Conservation (phyloP, 1,139 yeast species). For the Lizanozyma gosingica region DNA sequence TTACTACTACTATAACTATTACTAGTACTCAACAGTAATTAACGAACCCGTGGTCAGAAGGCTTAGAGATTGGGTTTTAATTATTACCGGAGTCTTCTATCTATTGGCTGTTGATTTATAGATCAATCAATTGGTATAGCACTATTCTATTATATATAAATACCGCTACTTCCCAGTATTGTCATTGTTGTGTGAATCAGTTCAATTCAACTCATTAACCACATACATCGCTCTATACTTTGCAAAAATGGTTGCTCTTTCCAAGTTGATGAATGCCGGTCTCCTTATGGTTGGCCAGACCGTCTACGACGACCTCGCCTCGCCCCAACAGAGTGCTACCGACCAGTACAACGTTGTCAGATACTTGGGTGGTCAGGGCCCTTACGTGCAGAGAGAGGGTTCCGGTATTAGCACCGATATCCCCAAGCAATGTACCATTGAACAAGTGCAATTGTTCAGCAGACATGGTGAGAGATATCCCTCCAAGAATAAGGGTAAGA, state of each 20-base stretch:
- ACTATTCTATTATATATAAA: too few relatives aligned
- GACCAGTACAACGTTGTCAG: conserved; percentile 22
- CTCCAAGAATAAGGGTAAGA: conserved; percentile 9
- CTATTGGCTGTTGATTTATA: too few relatives aligned
- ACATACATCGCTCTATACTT: too few relatives aligned
- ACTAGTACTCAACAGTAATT: too few relatives aligned
- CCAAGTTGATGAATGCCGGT: not conserved
- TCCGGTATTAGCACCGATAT: conserved; percentile 35
- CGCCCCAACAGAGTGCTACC: not conserved
- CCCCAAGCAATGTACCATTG: conserved; percentile 47
- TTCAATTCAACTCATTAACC: too few relatives aligned
- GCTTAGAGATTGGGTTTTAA: too few relatives aligned
- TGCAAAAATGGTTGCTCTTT: not conserved
- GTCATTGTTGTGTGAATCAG: too few relatives aligned
- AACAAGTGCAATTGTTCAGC: conserved; percentile 54
- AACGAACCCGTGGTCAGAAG: too few relatives aligned
- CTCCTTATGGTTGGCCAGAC: not conserved
- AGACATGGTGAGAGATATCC: conserved; percentile 79
- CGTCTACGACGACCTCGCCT: not conserved
- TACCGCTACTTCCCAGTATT: too few relatives aligned
- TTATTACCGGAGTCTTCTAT: too few relatives aligned
- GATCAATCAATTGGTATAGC: too few relatives aligned
- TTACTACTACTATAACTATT: too few relatives aligned
- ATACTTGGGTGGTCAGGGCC: conserved; percentile 40
- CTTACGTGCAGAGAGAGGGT: conserved; percentile 37